A percentile compares a stretch with the other conserved stretches of the same genome.
These are phyloP conservation scores for Blastomyces silverae DNA, from an alignment of 2,329 filamentous ascomycete species.

Conservation along the genomic window DNA sequence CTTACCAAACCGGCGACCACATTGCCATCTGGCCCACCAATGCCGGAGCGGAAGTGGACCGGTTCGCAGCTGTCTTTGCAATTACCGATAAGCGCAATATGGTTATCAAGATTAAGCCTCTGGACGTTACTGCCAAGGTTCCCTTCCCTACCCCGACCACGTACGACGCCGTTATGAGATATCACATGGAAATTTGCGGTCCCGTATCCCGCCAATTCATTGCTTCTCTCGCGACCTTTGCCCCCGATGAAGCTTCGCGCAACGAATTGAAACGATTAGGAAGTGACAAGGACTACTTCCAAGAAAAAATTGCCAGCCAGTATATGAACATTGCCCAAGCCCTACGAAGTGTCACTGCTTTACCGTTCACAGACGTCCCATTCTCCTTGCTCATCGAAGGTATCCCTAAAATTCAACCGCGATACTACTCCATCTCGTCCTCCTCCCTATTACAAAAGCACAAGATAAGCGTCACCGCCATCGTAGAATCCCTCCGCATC, in stretches of 20 bases:
- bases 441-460: constrained; percentile 90
- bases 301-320: constrained; percentile 70
- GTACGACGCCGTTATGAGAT: constrained; percentile 85
- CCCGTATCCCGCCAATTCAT: constrained; percentile 95
- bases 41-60: constrained; percentile 82
- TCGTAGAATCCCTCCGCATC: constrained; percentile 77
- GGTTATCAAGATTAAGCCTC: constrained; percentile 80
- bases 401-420: constrained; percentile 87
- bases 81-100: constrained; percentile 68
- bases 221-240: constrained; percentile 77
- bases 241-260: constrained; percentile 77
- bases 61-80: constrained; percentile 73
- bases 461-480: constrained; percentile 89
- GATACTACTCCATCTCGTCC: constrained; percentile 99
- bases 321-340: constrained; percentile 87
- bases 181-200: constrained; percentile 94
- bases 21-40: constrained; percentile 98
- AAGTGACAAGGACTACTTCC: constrained; percentile 91
- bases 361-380: constrained; percentile 76
- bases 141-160: constrained; percentile 96
- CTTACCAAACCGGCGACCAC: constrained; percentile 95
- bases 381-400: constrained; percentile 95
- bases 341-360: constrained; percentile 63
- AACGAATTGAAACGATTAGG: constrained; percentile 83
- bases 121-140: constrained; percentile 93